Conservation (phyloP, 345 rosid species). For the Conringia planisiliqua region DNA sequence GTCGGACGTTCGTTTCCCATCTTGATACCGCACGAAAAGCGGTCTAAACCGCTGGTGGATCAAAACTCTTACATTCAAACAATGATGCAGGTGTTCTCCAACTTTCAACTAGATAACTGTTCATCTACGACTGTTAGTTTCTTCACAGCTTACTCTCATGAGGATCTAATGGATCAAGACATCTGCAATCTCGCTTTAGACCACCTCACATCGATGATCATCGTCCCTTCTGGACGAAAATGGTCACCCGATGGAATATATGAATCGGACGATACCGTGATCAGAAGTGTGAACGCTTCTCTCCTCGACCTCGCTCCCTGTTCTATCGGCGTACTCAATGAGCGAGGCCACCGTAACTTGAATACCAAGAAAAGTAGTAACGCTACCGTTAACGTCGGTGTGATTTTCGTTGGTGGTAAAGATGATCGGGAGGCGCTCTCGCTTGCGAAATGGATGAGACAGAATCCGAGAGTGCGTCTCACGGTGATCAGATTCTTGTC, state of each 20-base stretch:
- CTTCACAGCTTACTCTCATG: slow-evolving; percentile 43
- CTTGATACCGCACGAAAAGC: slow-evolving; percentile 44
- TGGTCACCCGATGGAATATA: slow-evolving; percentile 43
- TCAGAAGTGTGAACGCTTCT: slow-evolving; percentile 26
- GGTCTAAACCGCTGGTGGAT: not conserved
- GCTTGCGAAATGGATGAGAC: slow-evolving; percentile 47
- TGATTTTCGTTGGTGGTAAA: slow-evolving; percentile 59
- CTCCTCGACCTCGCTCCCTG: slow-evolving; percentile 34
- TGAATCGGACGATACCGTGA: slow-evolving; percentile 23
- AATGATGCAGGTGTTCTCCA: slow-evolving; percentile 35
- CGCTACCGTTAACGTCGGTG: not conserved
- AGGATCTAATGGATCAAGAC: slow-evolving; percentile 52
- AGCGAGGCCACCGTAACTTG: slow-evolving; percentile 15
- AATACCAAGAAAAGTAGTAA: not conserved
- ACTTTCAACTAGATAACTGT: slow-evolving; percentile 27
- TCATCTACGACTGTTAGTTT: slow-evolving; percentile 15
- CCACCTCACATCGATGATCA: slow-evolving; percentile 36
- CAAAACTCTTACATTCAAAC: slow-evolving; percentile 30
- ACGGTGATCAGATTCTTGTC: slow-evolving; percentile 33
- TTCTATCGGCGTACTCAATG: slow-evolving; percentile 26
- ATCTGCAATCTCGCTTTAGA: slow-evolving; percentile 48
- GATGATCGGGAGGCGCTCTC: slow-evolving; percentile 64
- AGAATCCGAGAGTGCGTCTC: slow-evolving; percentile 29
- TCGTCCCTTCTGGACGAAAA: slow-evolving; percentile 46
- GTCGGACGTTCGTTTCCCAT: slow-evolving; percentile 44